Conservation (phyloP, 495 filamentous ascomycete species). For the Penicillium silybi region DNA sequence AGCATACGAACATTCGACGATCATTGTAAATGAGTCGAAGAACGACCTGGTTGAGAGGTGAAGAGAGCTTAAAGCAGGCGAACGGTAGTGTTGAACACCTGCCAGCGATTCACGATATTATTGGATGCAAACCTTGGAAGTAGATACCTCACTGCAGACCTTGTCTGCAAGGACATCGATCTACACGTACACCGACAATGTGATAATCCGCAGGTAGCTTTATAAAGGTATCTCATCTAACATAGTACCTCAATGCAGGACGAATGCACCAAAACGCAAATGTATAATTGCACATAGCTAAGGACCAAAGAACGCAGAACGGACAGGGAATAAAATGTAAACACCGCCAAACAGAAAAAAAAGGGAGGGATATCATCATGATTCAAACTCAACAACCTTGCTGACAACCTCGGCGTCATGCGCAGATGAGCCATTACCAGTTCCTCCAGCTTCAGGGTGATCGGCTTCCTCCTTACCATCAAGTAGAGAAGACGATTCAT, state of each 20-base stretch:
- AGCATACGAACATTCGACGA: too few species aligned
- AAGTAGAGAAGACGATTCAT: slow-evolving; percentile 28
- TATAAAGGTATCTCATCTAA: not conserved
- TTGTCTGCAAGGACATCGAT: too few species aligned
- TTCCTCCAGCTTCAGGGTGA: not conserved
- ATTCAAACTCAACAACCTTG: slow-evolving; percentile 41
- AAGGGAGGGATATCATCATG: slow-evolving; percentile 22
- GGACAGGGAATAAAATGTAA: not conserved
- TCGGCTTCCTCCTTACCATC: slow-evolving; percentile 18
- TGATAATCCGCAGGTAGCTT: not conserved
- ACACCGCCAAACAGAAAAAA: not conserved
- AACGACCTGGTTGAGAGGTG: too few species aligned
- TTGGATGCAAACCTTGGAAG: too few species aligned
- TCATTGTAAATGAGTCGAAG: too few species aligned
- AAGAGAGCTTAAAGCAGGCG: too few species aligned
- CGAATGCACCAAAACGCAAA: slow-evolving; percentile 2
- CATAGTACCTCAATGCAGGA: not conserved
- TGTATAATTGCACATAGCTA: slow-evolving; percentile 12
- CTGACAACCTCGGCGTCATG: slow-evolving; percentile 31
- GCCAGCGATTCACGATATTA: too few species aligned
- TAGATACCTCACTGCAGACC: too few species aligned
- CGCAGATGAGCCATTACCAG: not conserved
- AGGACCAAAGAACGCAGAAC: slow-evolving; percentile 2
- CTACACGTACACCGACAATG: too few species aligned
- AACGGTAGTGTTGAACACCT: too few species aligned